A percentile compares a stretch with the other conserved stretches of the same genome.
Conservation (phyloP, 2,329 filamentous ascomycete genomes). For the Fusarium buxicola region DNA sequence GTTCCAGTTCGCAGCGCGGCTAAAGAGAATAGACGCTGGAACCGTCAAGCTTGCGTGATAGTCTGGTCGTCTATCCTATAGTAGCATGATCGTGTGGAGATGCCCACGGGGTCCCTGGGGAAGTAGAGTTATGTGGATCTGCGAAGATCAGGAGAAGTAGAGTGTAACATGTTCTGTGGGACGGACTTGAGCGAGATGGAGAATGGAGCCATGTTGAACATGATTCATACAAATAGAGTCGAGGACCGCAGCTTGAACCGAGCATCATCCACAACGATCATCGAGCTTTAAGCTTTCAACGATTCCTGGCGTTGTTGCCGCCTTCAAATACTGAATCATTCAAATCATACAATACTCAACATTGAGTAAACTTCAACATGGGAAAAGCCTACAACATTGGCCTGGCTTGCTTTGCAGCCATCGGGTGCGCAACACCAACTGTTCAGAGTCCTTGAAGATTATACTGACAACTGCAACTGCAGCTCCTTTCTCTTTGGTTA, state of each 20-base stretch:
- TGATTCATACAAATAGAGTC: conserved; percentile 35
- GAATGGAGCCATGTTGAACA: conserved; percentile 5
- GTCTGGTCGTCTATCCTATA: neutral
- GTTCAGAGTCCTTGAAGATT: neutral
- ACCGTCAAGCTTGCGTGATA: conserved; percentile 27
- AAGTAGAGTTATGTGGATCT: conserved; percentile 21
- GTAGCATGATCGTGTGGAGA: conserved; percentile 34
- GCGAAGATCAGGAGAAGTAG: conserved; percentile 6
- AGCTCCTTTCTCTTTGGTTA: conserved; percentile 60
- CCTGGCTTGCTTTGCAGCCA: conserved; percentile 56
- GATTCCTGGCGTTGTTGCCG: neutral
- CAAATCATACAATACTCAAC: neutral
- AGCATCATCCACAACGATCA: neutral
- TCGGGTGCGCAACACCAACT: conserved; percentile 48
- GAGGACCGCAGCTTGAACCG: neutral
- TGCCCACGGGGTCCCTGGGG: conserved; percentile 25
- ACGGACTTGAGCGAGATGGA: conserved; percentile 5
- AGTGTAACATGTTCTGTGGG: conserved; percentile 5
- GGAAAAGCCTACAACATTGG: conserved; percentile 54
- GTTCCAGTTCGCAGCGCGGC: neutral
- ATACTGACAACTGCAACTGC: conserved; percentile 9
- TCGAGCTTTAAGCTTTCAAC: neutral
- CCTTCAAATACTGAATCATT: neutral
- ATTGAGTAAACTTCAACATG: conserved; percentile 45
- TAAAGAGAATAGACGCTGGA: conserved; percentile 2